Evolutionary conservation across 495 filamentous ascomycete genomes (phyloP), one percentile per base, ranked within the genome.

Genomic region (Talaromyces proteolyticus): DNA sequence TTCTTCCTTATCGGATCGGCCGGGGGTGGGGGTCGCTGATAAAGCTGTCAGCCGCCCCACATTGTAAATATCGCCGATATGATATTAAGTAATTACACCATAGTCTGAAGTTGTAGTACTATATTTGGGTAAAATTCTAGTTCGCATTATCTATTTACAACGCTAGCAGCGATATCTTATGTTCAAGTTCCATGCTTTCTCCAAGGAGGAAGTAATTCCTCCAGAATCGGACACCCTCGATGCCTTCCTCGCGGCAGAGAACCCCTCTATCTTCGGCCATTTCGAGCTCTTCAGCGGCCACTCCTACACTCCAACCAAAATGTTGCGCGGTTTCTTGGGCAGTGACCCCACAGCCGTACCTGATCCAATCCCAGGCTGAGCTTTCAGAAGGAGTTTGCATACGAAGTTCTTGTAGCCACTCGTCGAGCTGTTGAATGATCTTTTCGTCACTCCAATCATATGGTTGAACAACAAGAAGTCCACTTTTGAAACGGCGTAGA

Each of bases 291-390:
- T 97, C 94, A 47, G 81, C 83, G 3, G 93, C 94, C 18, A 99
- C 93, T n/a, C 94, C 94, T 14, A 99, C 86, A 63, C 93, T 97
- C 93, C 93, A 99, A 19, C 91, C 89, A 69, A 99, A 99, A 44
- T 78, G 76, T 66, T 95, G 89, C 0, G 93, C 93, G 0, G 80
- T 79, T 61, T 96, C 91, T 57, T 92, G 86, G 6, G 91, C 90
- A 4, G 90, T 97, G 20, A 99, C 82, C 4, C 91, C 88, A 37
- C 82, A 76, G 2, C 92, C 94, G 61, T 87, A 94, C 19, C 70
- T 50, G 17, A 65, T 73, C 85, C 87, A 89, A 57, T 89, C 85
- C 88, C 88, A 91, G 0, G 76, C 45, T 36, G 84, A 74, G 14
- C 85, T 75, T 44, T 76, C 74, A n/a, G 77, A 74, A 1, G 82